Base-by-base conservation (phyloP, 768 basidiomycete genomes). In the Tulasnella sp. region DNA sequence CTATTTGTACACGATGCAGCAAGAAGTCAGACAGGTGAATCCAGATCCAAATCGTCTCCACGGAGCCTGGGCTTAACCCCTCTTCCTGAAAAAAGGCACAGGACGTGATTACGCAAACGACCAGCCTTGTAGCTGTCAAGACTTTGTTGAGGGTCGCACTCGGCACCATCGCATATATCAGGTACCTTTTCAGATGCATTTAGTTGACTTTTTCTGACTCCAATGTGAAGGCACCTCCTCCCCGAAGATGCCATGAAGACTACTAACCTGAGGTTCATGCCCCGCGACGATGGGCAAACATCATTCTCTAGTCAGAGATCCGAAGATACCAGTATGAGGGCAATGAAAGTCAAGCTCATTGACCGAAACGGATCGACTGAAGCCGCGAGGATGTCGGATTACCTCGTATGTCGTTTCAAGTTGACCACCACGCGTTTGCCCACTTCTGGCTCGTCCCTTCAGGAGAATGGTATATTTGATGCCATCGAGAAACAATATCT, bases 391-490 rank as follows among this genome's bases (percentile, higher is more conserved):
- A 74, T 93, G 37, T 69, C 91, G 36, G 83, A 93, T 63, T 90
- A 85, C 64, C 65, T 93, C 69, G 90, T 85, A 54, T 59, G 75
- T 69, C 14, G 21, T 39, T 42, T 61, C 63, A n/a, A n/a, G n/a
- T 63, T 59, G 61, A 62, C n/a, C 55, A 6, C 21, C 39, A 45
- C 49, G 40, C 39, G 42, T 45, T 63, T 62, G 49, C 59, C 49
- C 61, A n/a, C n/a, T n/a, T 36, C 53, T 57, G 21, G 37, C 14
- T 15, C 17, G 21, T 9, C 15, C 53, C n/a, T 12, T 2, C 52
- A 91, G 89, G 89, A 93, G 69, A 72, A 79, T 57, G 90, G 90
- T 0, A 87, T 91, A 40, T 89, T 86, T 61, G 84, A 92, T 59
- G 90, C 90, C 0, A 70, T 93, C 32, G 78, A 87, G 65, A 88